phyloP scores from a whole-genome alignment of 2,329 filamentous ascomycete genomes.

The Sclerotinia borealis region DNA sequence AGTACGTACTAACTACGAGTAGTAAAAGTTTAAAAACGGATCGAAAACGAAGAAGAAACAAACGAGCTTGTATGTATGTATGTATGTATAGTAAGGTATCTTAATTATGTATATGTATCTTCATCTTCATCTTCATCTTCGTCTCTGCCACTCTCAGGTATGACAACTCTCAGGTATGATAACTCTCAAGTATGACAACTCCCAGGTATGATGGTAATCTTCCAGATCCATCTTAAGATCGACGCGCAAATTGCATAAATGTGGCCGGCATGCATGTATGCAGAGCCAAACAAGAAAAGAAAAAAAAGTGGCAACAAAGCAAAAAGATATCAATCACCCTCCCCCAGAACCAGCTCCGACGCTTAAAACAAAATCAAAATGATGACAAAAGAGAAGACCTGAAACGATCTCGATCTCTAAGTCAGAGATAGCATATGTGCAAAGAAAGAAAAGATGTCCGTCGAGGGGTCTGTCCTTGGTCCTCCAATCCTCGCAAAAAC shows the following conservation, averaged over 20 bases:
- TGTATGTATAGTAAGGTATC: background rate
- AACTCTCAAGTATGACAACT: too few relatives aligned
- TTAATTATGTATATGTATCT: background rate
- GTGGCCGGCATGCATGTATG: too few relatives aligned
- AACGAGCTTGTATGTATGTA: background rate
- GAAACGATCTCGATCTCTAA: background rate
- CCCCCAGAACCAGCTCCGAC: background rate
- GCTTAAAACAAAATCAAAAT: background rate
- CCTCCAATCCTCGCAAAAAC: background rate
- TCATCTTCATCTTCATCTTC: background rate
- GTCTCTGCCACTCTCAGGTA: too few relatives aligned
- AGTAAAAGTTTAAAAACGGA: background rate
- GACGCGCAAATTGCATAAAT: too few relatives aligned
- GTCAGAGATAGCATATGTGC: background rate
- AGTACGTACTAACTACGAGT: too few relatives aligned
- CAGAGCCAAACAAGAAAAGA: too few relatives aligned
- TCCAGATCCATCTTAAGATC: too few relatives aligned
- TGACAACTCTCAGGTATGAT: too few relatives aligned
- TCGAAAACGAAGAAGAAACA: background rate
- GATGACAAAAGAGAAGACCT: background rate
- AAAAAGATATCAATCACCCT: background rate
- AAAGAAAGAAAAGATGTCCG: background rate
- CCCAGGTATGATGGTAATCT: too few relatives aligned
- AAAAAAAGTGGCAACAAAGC: background rate
- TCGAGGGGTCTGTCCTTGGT: background rate